phyloP scores from a whole-genome alignment of 805 yeast species.

The Kazachstania martiniae region DNA sequence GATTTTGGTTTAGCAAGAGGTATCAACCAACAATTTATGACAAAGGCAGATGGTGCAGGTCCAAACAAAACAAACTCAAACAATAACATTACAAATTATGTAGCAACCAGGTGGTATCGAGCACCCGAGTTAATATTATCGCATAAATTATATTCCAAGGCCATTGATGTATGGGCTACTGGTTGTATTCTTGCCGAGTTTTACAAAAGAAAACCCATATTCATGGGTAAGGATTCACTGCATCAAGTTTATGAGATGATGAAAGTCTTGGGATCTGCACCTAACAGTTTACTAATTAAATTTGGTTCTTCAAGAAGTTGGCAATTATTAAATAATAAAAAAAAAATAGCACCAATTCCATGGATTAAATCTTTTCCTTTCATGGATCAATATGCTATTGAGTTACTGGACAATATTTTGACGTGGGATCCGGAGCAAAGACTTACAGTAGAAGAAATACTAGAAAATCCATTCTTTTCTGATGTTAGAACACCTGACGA shows the following conservation, averaged over 20 bases:
- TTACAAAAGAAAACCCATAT: slow-evolving; percentile 69
- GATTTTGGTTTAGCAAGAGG: slow-evolving; percentile 93
- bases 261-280: slow-evolving; percentile 63
- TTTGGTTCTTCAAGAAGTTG: slow-evolving; percentile 39
- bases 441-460: slow-evolving; percentile 41
- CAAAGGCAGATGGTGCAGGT: slow-evolving; percentile 1
- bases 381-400: slow-evolving; percentile 41
- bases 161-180: slow-evolving; percentile 86
- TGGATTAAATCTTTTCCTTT: slow-evolving; percentile 56
- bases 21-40: slow-evolving; percentile 23
- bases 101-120: slow-evolving; percentile 91
- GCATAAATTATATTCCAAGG: slow-evolving; percentile 46
- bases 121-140: slow-evolving; percentile 83
- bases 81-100: slow-evolving; percentile 60
- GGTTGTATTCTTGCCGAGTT: slow-evolving; percentile 87
- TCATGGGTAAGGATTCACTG: slow-evolving; percentile 61
- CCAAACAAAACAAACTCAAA: no score
- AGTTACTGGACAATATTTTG: slow-evolving; percentile 44
- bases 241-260: slow-evolving; percentile 64
- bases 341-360: no score
- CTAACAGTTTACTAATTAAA: slow-evolving; percentile 32
- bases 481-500: slow-evolving; percentile 42
- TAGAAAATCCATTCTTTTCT: slow-evolving; percentile 46
- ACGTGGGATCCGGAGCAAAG: slow-evolving; percentile 56
- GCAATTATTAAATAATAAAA: slow-evolving; percentile 32